Base-by-base conservation (phyloP, 1,139 yeast genomes). In the Yamadazyma sp. region DNA sequence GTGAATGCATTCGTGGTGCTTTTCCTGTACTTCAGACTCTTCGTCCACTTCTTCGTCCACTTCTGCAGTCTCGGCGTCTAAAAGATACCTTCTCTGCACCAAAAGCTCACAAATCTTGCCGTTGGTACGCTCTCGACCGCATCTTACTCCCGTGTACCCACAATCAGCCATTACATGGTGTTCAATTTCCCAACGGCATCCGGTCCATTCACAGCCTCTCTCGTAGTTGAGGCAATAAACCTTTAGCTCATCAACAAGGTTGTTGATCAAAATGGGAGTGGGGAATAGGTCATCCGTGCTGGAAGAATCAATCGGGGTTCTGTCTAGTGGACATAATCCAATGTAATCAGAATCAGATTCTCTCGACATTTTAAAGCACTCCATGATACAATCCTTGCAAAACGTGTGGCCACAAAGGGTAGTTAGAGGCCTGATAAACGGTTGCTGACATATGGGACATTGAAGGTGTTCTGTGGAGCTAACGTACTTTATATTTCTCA, bases 381-480 rank as follows among this genome's bases (percentile, higher is more conserved):
- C 81, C 39, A 54, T 52, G 11, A 78, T 65, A 46, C 84, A 79
- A 23, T 62, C 71, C 42, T 62, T 64, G 51, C 83, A 79, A 49
- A 76, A 78, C 0, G 82, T 78, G 49, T 78, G 84, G 0, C 82
- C 83, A 59, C 85, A 78, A 1, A 67, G 52, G 0, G 85, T 79
- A 4, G 80, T 74, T 44, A 73, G 57, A 0, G 85, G 85, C 33
- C 64, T 61, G 6, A 73, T 59, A 46, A 78, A 76, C 3, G 83
- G 82, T 39, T 73, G 73, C 45, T 76, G 80, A 48, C 84, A 79
- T 8, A 79, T 68, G 3, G 83, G 82, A 48, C 84, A 78, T 40
- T 61, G 66, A 38, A 78, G 54, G 53, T 80, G 83, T 26, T 80
- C 86, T 16, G 66, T 78, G 53, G 50, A 52, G 36, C 62, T 62